phyloP scores from a whole-genome alignment of 768 basidiomycete species.

The Mycena maculata region DNA sequence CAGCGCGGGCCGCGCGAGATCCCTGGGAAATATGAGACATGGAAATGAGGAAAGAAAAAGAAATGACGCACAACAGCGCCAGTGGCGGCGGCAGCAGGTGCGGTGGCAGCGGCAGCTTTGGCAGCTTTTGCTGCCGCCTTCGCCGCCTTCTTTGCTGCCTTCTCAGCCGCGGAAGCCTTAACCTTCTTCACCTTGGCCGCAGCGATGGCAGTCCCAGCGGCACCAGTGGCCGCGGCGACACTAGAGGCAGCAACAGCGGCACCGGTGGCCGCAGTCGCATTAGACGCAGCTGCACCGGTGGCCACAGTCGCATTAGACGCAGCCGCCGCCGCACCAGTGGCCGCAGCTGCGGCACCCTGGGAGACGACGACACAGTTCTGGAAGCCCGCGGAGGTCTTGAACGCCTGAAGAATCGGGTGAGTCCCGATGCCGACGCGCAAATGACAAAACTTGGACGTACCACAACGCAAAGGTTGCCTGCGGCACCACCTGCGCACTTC shows the following conservation, averaged over 20 bases:
- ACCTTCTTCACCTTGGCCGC: background rate
- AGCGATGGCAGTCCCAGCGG: background rate
- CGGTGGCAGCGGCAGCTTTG: background rate
- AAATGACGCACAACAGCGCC: background rate
- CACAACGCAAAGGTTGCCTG: conserved; percentile 21
- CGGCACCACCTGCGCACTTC: conserved; percentile 15
- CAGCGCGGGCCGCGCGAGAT: background rate
- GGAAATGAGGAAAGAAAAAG: background rate
- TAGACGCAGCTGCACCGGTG: background rate
- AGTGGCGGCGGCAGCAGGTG: background rate
- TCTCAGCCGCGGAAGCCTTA: background rate
- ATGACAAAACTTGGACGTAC: background rate
- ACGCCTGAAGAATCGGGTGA: conserved; percentile 1
- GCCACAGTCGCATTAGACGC: background rate
- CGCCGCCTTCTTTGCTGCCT: background rate
- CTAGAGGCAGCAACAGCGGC: background rate
- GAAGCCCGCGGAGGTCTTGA: conserved; percentile 9
- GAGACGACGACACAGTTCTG: conserved; percentile 8
- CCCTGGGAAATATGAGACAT: background rate
- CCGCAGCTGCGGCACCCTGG: background rate
- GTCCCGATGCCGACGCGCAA: background rate
- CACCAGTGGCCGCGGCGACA: background rate
- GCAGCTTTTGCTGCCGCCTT: background rate
- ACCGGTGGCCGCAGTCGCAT: background rate
- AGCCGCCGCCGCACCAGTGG: background rate